Base-by-base conservation (phyloP, 2,329 filamentous ascomycete genomes). In the Cryphonectria nitschkei region DNA sequence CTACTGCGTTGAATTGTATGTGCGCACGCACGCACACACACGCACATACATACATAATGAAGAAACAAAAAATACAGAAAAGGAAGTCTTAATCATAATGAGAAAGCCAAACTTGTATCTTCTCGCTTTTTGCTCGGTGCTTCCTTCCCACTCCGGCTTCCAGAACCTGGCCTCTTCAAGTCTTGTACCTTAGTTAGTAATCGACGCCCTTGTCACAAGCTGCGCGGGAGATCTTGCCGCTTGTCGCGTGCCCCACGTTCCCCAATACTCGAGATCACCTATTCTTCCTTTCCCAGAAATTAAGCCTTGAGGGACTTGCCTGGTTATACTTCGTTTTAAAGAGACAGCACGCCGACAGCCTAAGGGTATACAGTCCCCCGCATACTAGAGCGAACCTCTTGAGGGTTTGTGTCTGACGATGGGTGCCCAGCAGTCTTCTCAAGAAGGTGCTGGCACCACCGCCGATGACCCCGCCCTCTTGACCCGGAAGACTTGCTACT, bases 401-500 rank as follows among this genome's bases (percentile, higher is more conserved):
- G 32, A 43, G 26, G 43, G 50, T 9, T 50, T n/a, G 46, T 41
- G 46, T 4, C n/a, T 68, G 68, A 73, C 54, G 56, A 87, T 89
- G 87, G 87, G 87, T 66, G 86, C 85, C 60, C 83, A 87, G 71
- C 87, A 89, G 78, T 89, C 87, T 26, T 83, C 85, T 8, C 63
- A 68, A 34, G 71, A 66, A 19, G 68, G 65, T 64, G 65, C 79
- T 79, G 68, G 76, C 78, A 37, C 74, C 78, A 62, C 71, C 26
- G 72, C 69, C 52, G 68, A 76, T n/a, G 70, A 75, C 37, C 74
- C 78, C 67, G 72, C 75, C 50, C 68, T 75, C 9, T 13, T 54
- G 32, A 73, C 76, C 65, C 78, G 81, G 65, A 95, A 93, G 81
- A 92, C 88, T 50, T 93, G 92, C 79, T 95, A 95, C 81, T 98